Evolutionary conservation across 2,329 filamentous ascomycete species (phyloP), one percentile per base, ranked within the genome.

Genomic region (Colletotrichum limetticola): DNA sequence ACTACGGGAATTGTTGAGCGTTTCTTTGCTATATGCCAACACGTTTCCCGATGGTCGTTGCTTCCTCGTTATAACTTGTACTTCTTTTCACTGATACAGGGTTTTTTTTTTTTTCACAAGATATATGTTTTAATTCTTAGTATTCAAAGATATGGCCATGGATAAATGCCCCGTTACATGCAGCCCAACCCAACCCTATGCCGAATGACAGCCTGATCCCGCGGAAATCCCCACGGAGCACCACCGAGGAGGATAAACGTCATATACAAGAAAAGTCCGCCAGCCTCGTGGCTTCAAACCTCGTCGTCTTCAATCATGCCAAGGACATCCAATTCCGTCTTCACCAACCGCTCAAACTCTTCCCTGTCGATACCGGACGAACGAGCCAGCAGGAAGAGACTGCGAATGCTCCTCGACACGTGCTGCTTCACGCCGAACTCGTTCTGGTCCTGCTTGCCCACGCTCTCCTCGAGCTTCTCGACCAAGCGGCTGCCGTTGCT

Each of bases 341-440:
- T 88, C 14, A 96, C 89, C 73, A 95, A 86, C 64, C 89, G 85
- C 81, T 93, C 91, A 82, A 96, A 97, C 79, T 96, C 94, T 42
- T 90, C 89, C 57, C 91, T 86, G 63, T 93, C 90, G 76, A 97
- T 95, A 0, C 94, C 94, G 26, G 91, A 91, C 1, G 91, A 88
- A 55, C 88, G 89, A 28, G 93, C 91, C 74, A 97, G 83, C 75
- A 93, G 83, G 80, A 91, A 96, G 75, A 97, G 82, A 80, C 92
- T 95, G 85, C 94, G 93, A 68, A 97, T 89, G 78, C 91, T 93
- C 9, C 92, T 91, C 46, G 91, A 92, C 57, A 97, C 91, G 82
- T 96, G 94, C 82, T 95, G 92, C 81, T 93, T 93, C 67, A 97
- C 90, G 16, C 91, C 93, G 68, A 93, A 89, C 82, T 95, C 93